Evolutionary conservation across 2,329 filamentous ascomycete genomes (phyloP).

Genomic region (Monosporascus sp.): DNA sequence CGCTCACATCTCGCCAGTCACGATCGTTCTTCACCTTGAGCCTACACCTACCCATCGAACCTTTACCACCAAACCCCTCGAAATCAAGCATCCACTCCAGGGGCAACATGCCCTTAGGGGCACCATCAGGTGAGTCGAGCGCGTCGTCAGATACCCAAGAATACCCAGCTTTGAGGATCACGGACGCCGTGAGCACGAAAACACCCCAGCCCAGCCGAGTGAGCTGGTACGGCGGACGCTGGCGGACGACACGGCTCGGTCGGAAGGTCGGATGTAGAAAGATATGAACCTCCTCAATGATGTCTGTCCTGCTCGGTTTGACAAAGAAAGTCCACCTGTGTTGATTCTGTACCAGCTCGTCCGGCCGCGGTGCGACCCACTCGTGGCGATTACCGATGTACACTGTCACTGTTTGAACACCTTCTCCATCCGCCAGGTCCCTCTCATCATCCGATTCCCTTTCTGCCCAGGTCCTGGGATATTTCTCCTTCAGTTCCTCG

Average conservation of each 20-base stretch:
- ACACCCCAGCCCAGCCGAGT: conserved; percentile 35
- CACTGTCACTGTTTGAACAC: conserved; percentile 34
- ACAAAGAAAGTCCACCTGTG: conserved; percentile 44
- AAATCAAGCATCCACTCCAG: conserved; percentile 39
- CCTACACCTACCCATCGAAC: conserved; percentile 26
- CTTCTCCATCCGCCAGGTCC: conserved; percentile 11
- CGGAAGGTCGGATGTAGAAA: conserved; percentile 37
- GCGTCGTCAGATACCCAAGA: conserved; percentile 36
- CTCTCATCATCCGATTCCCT: conserved; percentile 24
- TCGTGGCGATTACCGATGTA: conserved; percentile 39
- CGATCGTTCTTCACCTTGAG: conserved; percentile 33
- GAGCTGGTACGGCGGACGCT: conserved; percentile 33
- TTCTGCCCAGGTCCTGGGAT: conserved; percentile 30
- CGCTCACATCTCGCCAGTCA: conserved; percentile 1
- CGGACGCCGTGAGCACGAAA: conserved; percentile 33
- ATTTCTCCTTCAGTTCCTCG: conserved; percentile 24
- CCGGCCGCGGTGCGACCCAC: conserved; percentile 16
- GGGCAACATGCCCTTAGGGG: conserved; percentile 27
- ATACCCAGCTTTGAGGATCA: conserved; percentile 37
- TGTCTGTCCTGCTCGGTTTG: conserved; percentile 33
- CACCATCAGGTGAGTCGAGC: conserved; percentile 23
- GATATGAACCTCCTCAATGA: conserved; percentile 38
- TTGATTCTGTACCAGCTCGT: conserved; percentile 22
- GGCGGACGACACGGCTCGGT: conserved; percentile 27
- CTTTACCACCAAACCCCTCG: conserved; percentile 31